phyloP scores from a whole-genome alignment of 1,284 basidiomycete species.

The Ceratobasidium sp. region DNA sequence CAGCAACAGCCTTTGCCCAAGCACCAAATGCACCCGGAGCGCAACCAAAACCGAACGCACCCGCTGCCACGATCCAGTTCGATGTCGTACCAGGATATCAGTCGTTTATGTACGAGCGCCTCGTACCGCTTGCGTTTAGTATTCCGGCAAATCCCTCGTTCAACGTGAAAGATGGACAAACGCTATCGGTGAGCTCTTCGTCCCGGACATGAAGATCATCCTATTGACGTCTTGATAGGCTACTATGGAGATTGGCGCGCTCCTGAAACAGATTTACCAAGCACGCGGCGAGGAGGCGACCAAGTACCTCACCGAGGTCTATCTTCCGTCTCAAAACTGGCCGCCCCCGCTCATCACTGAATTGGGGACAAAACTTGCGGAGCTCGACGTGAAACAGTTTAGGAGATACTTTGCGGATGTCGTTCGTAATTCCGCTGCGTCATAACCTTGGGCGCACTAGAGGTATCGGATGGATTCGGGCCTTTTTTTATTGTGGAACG shows the following conservation, averaged over 20 bases:
- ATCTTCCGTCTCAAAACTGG: constrained; percentile 91
- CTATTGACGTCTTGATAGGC: constrained; percentile 67
- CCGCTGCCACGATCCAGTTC: constrained; percentile 49
- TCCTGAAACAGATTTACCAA: constrained; percentile 83
- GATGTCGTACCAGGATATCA: constrained; percentile 90
- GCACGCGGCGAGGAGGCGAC: constrained; percentile 87
- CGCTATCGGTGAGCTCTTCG: constrained; percentile 74
- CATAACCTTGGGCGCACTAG: constrained; percentile 12
- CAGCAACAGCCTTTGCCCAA: constrained; percentile 52
- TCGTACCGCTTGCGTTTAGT: constrained; percentile 86
- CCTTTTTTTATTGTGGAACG: constrained; percentile 26
- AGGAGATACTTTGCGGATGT: constrained; percentile 92
- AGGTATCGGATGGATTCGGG: neutral
- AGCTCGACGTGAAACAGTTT: constrained; percentile 85
- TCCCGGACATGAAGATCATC: neutral
- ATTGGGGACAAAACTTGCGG: constrained; percentile 81
- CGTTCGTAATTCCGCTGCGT: constrained; percentile 58
- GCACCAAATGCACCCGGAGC: constrained; percentile 37
- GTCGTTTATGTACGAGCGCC: constrained; percentile 89
- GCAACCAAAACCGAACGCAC: constrained; percentile 33
- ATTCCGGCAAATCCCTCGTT: constrained; percentile 85
- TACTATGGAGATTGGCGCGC: constrained; percentile 85
- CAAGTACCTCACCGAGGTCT: constrained; percentile 82
- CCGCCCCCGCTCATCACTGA: constrained; percentile 82
- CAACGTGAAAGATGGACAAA: constrained; percentile 90